phyloP scores from a whole-genome alignment of 2,329 filamentous ascomycete species.

The Elsinoe arachidis region DNA sequence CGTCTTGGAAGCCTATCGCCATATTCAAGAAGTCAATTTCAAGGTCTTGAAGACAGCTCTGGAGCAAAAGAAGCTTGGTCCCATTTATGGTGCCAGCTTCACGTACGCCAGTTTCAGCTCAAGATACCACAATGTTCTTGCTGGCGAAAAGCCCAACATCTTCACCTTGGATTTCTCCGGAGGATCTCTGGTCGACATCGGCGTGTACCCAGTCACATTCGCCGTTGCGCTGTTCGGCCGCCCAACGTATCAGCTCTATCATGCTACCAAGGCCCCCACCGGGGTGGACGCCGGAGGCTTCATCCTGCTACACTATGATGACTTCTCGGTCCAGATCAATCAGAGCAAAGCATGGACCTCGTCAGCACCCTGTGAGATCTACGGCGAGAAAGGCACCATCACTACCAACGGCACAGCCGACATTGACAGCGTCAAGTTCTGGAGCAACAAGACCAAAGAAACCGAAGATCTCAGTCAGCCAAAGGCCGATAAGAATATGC shows the following conservation, averaged over 20 bases:
- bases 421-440: constrained; percentile 34
- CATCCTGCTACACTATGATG: constrained; percentile 36
- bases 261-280: constrained; percentile 35
- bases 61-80: constrained; percentile 32
- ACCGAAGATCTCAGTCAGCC: constrained; percentile 32
- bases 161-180: constrained; percentile 41
- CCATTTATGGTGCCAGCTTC: constrained; percentile 37
- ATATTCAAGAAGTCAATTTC: constrained; percentile 44
- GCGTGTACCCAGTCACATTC: constrained; percentile 40
- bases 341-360: constrained; percentile 37
- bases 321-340: constrained; percentile 37
- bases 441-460: constrained; percentile 37
- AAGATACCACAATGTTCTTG: constrained; percentile 40
- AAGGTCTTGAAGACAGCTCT: constrained; percentile 32
- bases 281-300: constrained; percentile 41
- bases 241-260: constrained; percentile 34
- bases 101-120: constrained; percentile 38
- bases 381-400: constrained; percentile 40
- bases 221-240: constrained; percentile 41
- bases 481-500: constrained; percentile 37
- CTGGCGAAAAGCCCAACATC: constrained; percentile 40
- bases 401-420: constrained; percentile 38
- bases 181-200: constrained; percentile 41
- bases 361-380: constrained; percentile 39
- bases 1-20: constrained; percentile 42